Evolutionary conservation across 768 basidiomycete species (phyloP).

Genomic region (Tricholoma bakamatsutake): DNA sequence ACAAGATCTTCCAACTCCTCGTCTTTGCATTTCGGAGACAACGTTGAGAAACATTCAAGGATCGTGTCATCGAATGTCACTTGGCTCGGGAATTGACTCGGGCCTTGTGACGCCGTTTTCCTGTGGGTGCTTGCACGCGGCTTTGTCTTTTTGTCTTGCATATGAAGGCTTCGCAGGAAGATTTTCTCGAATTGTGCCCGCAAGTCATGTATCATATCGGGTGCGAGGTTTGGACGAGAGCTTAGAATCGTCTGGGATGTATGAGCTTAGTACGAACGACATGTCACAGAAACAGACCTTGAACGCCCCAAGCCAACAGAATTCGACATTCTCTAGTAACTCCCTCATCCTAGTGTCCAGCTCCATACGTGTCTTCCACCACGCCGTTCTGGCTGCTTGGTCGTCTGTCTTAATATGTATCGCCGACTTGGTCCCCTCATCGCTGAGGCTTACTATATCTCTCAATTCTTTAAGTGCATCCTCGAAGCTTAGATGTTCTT

Average conservation of each 20-base stretch:
- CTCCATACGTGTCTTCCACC: conserved; percentile 81
- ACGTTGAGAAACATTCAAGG: conserved; percentile 79
- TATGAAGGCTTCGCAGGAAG: conserved; percentile 58
- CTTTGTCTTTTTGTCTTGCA: conserved; percentile 58
- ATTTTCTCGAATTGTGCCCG: conserved; percentile 67
- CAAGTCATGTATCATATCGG: conserved; percentile 49
- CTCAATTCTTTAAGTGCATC: conserved; percentile 67
- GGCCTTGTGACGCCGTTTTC: conserved; percentile 27
- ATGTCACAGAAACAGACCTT: conserved; percentile 52
- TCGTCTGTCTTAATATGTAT: conserved; percentile 65
- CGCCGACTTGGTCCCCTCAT: conserved; percentile 59
- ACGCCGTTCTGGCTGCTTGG: conserved; percentile 55
- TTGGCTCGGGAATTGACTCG: conserved; percentile 31
- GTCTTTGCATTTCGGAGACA: conserved; percentile 78
- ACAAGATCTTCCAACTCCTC: conserved; percentile 95
- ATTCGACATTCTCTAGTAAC: conserved; percentile 82
- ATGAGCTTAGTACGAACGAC: conserved; percentile 1
- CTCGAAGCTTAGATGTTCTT: conserved; percentile 67
- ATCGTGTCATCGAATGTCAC: conserved; percentile 66
- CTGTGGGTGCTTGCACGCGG: conserved; percentile 26
- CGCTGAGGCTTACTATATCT: conserved; percentile 76
- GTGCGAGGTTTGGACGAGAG: conserved; percentile 34
- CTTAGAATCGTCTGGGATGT: conserved; percentile 55
- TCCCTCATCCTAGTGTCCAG: conserved; percentile 75
- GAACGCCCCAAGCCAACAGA: conserved; percentile 96